Evolutionary conservation across 345 rosid species (phyloP).

Genomic region (Kernera saxatilis): DNA sequence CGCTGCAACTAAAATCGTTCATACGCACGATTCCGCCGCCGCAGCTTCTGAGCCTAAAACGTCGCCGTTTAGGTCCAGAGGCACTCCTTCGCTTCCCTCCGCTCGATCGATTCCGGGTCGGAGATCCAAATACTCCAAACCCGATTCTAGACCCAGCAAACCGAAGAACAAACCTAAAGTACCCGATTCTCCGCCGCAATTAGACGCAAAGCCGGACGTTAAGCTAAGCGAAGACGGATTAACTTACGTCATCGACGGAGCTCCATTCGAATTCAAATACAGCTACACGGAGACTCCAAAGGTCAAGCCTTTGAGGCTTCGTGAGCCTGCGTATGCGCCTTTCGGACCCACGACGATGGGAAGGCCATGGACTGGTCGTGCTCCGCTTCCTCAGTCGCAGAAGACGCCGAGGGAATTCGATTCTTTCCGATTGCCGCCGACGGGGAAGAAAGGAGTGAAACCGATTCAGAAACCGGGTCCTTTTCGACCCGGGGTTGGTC

Average conservation of each 20-base stretch:
- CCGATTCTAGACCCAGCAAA: conserved; percentile 30
- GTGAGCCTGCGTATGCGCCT: conserved; percentile 76
- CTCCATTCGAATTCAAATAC: conserved; percentile 92
- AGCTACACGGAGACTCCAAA: conserved; percentile 94
- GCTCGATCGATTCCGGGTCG: conserved; percentile 69
- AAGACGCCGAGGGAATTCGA: conserved; percentile 82
- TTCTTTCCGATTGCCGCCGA: conserved; percentile 73
- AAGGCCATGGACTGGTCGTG: conserved; percentile 96
- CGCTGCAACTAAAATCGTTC: conserved; percentile 46
- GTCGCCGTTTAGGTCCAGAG: conserved; percentile 49
- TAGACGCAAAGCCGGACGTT: conserved; percentile 39
- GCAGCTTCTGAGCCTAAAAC: conserved; percentile 26
- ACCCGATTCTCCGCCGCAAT: conserved; percentile 22
- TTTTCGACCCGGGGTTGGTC: conserved; percentile 65
- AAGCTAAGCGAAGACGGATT: conserved; percentile 60
- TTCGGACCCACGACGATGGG: conserved; percentile 78
- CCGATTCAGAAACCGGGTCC: conserved; percentile 93
- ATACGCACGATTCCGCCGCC: conserved; percentile 16
- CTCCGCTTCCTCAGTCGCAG: conserved; percentile 70
- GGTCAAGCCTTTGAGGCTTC: conserved; percentile 63
- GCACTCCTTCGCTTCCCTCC: conserved; percentile 76
- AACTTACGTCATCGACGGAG: conserved; percentile 70
- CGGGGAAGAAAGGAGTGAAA: conserved; percentile 78
- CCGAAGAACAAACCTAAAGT: conserved; percentile 34
- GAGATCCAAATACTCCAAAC: conserved; percentile 74